Percentiles rank a stretch among this genome's conserved stretches.
phyloP scores from a whole-genome alignment of 2,329 filamentous ascomycete species.

The Apiospora pterosperma region DNA sequence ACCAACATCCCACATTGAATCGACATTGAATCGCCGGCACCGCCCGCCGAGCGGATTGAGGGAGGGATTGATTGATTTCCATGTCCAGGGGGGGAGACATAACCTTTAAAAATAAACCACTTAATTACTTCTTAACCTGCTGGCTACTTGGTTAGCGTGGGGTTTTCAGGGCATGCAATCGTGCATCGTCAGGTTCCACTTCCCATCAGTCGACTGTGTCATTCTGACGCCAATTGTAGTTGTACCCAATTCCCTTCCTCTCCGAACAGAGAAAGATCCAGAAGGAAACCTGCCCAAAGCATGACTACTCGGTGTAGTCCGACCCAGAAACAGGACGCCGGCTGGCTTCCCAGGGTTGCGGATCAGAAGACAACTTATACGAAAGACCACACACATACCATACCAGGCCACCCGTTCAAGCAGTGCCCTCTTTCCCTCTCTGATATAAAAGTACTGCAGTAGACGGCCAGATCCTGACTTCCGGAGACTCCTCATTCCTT shows the following conservation, averaged over 20 bases:
- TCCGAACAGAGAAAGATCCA: no score
- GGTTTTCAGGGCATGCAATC: neutral
- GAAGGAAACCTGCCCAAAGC: no score
- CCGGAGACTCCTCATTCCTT: neutral
- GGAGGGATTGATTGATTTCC: no score
- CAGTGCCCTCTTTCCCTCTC: neutral
- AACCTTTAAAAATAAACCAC: no score
- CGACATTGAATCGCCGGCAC: neutral
- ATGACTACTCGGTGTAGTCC: neutral
- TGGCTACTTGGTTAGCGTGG: neutral
- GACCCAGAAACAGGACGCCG: neutral
- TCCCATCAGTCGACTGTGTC: neutral
- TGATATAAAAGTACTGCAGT: neutral
- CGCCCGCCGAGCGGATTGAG: neutral
- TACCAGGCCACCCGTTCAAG: neutral
- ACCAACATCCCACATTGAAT: neutral
- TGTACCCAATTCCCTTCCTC: neutral
- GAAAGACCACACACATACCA: neutral
- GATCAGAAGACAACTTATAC: neutral
- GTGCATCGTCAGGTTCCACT: neutral
- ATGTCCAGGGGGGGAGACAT: no score
- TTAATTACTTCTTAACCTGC: neutral
- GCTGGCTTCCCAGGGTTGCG: neutral
- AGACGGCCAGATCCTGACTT: neutral
- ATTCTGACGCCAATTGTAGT: neutral